Evolutionary conservation across 2,329 filamentous ascomycete species (phyloP).

Genomic region (Trichoderma brevicompactum): DNA sequence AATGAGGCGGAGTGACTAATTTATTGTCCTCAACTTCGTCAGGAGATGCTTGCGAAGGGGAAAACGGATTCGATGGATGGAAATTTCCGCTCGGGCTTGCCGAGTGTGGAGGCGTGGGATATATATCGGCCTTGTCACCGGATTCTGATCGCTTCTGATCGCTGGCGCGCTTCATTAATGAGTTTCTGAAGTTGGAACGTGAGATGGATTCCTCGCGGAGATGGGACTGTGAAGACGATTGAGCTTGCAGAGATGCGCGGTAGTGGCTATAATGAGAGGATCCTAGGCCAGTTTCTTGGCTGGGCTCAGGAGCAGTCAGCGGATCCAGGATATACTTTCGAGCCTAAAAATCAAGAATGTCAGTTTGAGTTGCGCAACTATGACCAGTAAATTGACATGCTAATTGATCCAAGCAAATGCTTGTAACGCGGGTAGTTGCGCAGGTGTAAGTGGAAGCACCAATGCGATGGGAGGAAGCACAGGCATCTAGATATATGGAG

Average conservation of each 20-base stretch:
- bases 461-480: not conserved
- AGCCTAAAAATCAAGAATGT: conserved; percentile 52
- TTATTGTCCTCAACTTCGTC: too few species aligned
- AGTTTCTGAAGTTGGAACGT: not conserved
- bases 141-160: not conserved
- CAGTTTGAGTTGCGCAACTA: not conserved
- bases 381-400: not conserved
- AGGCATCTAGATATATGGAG: not conserved
- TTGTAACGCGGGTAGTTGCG: too few species aligned
- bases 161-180: not conserved
- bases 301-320: conserved; percentile 68
- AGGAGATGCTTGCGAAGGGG: not conserved
- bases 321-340: conserved; percentile 71
- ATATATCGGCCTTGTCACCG: not conserved
- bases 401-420: not conserved
- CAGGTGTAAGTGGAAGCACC: not conserved
- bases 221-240: not conserved
- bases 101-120: conserved; percentile 57
- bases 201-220: not conserved
- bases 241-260: conserved; percentile 29
- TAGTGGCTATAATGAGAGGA: conserved; percentile 54
- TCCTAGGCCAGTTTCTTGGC: conserved; percentile 68
- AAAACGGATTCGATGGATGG: conserved; percentile 51
- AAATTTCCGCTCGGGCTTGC: conserved; percentile 55
- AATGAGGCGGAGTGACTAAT: too few species aligned